These are phyloP conservation scores for Dactylella cylindrospora DNA, from an alignment of 2,329 filamentous ascomycete genomes.

Conservation along the genomic window DNA sequence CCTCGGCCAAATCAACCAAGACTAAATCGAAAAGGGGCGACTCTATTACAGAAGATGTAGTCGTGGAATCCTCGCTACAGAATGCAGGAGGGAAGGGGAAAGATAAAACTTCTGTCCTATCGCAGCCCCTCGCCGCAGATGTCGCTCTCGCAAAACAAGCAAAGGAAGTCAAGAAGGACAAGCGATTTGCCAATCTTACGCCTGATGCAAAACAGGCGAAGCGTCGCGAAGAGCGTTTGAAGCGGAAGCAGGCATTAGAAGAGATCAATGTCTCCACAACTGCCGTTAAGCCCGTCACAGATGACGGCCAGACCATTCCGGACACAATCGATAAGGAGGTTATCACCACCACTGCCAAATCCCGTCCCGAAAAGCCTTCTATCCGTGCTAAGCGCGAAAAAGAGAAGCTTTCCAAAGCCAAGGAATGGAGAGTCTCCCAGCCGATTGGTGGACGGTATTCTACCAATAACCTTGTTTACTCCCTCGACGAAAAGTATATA, in stretches of 20 bases:
- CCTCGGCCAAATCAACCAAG: conserved; percentile 14
- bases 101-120: background rate
- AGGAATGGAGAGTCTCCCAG: conserved; percentile 63
- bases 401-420: conserved; percentile 28
- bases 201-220: conserved; percentile 31
- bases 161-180: conserved; percentile 28
- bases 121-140: conserved; percentile 6
- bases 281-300: background rate
- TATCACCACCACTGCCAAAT: conserved; percentile 25
- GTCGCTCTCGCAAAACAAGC: conserved; percentile 4
- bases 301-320: background rate
- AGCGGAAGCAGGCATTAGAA: conserved; percentile 17
- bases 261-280: conserved; percentile 1
- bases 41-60: conserved; percentile 26
- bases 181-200: conserved; percentile 30
- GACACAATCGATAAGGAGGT: conserved; percentile 25
- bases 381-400: conserved; percentile 21
- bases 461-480: conserved; percentile 28
- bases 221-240: conserved; percentile 38
- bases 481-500: conserved; percentile 60
- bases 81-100: conserved; percentile 5
- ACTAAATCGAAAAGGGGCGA: conserved; percentile 31
- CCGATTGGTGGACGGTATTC: conserved; percentile 54
- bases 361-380: conserved; percentile 24
- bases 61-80: background rate